Conservation (phyloP, 306 rosid species). For the Sindora glabra region DNA sequence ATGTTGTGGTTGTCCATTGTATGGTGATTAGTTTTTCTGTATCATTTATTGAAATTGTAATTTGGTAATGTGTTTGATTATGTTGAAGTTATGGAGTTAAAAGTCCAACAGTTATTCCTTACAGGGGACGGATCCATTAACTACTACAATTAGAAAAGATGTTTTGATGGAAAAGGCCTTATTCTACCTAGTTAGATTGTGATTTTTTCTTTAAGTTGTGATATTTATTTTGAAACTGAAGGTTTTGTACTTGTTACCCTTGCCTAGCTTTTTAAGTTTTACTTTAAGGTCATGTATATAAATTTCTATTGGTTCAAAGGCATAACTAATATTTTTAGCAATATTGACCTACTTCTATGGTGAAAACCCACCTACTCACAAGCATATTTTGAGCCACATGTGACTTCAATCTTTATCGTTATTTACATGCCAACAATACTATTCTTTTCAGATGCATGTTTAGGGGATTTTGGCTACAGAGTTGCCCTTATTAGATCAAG, state of each 20-base stretch:
- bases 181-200: conserved; percentile 97
- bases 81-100: conserved; percentile 6
- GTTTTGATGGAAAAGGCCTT: conserved; percentile 91
- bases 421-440: conserved; percentile 15
- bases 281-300: neutral
- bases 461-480: conserved; percentile 93
- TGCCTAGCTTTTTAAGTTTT: neutral
- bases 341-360: conserved; percentile 82
- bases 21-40: conserved; percentile 41
- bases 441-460: conserved; percentile 78
- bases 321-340: conserved; percentile 94
- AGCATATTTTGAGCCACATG: conserved; percentile 38
- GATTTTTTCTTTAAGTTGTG: conserved; percentile 30
- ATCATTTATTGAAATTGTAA: conserved; percentile 10
- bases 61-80: neutral
- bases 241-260: conserved; percentile 3
- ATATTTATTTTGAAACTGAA: conserved; percentile 7
- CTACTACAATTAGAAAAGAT: conserved; percentile 94
- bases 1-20: conserved; percentile 97
- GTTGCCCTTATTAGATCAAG: conserved; percentile 98
- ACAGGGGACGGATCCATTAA: conserved; percentile 97
- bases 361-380: conserved; percentile 82
- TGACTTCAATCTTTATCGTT: neutral
- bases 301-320: conserved; percentile 51
- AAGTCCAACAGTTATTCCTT: conserved; percentile 76